Evolutionary conservation across 2,329 filamentous ascomycete genomes (phyloP).

Genomic region (Tolypocladium tundrense): DNA sequence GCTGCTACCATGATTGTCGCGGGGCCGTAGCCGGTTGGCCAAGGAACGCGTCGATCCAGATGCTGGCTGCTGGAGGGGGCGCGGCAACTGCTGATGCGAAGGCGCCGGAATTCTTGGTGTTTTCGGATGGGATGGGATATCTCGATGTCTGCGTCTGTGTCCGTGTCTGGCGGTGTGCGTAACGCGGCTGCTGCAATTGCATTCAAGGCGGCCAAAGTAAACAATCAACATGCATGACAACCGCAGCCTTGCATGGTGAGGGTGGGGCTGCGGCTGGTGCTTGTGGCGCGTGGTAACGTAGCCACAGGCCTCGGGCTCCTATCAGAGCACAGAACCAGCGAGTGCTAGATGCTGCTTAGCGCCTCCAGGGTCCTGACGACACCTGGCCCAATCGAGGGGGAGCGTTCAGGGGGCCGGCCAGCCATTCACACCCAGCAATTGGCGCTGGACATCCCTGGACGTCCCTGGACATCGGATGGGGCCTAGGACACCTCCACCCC

Average conservation of each 20-base stretch:
- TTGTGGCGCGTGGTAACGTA: conserved; percentile 4
- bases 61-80: neutral
- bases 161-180: neutral
- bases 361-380: neutral
- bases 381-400: neutral
- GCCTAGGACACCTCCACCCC: neutral
- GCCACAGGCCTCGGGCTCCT: neutral
- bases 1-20: conserved; percentile 19
- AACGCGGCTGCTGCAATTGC: neutral
- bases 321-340: neutral
- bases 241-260: conserved; percentile 12
- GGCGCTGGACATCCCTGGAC: neutral
- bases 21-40: conserved; percentile 9
- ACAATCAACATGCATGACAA: conserved; percentile 16
- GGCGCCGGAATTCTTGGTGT: neutral
- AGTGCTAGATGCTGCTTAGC: neutral
- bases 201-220: conserved; percentile 10
- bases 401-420: conserved; percentile 1
- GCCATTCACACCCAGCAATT: conserved; percentile 5
- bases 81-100: neutral
- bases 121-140: neutral
- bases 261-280: conserved; percentile 7
- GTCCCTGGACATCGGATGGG: neutral
- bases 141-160: neutral
- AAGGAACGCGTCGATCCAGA: conserved; percentile 6